Percentiles rank a stretch among this genome's conserved stretches.
Conservation (phyloP, 1,284 basidiomycete genomes). For the Volvariella surrecta region DNA sequence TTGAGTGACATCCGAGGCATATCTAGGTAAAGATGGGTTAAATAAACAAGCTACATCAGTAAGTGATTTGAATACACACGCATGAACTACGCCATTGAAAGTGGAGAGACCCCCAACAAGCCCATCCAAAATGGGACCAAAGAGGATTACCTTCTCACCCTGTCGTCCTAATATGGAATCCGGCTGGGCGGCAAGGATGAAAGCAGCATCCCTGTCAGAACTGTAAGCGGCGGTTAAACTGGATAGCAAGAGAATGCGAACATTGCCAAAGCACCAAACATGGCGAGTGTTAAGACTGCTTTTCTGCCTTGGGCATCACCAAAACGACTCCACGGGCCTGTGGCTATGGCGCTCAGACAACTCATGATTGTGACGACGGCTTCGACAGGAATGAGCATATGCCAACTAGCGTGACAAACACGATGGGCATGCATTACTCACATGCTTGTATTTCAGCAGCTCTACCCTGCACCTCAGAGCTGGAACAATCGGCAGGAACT, state of each 20-base stretch:
- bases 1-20: slow-evolving; percentile 41
- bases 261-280: slow-evolving; percentile 38
- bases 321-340: slow-evolving; percentile 41
- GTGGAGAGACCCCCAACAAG: slow-evolving; percentile 39
- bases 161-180: slow-evolving; percentile 30
- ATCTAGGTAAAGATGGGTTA: slow-evolving; percentile 24
- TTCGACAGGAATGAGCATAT: slow-evolving; percentile 12
- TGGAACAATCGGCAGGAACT: slow-evolving; percentile 20
- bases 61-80: slow-evolving; percentile 22
- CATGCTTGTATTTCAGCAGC: slow-evolving; percentile 37
- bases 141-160: slow-evolving; percentile 34
- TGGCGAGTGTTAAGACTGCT: slow-evolving; percentile 28
- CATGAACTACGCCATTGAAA: slow-evolving; percentile 43
- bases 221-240: not conserved
- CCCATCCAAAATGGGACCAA: slow-evolving; percentile 40
- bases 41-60: slow-evolving; percentile 4
- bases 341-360: slow-evolving; percentile 37
- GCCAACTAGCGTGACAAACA: not conserved
- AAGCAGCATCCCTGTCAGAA: slow-evolving; percentile 32
- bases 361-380: slow-evolving; percentile 42
- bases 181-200: slow-evolving; percentile 36
- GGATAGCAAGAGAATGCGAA: slow-evolving; percentile 14
- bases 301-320: slow-evolving; percentile 40
- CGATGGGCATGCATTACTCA: slow-evolving; percentile 13
- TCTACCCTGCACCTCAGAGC: slow-evolving; percentile 28